A percentile compares a stretch with the other conserved stretches of the same genome.
Conservation (phyloP, 192 early-diverging fungal species). For the Lobosporangium transversale region DNA sequence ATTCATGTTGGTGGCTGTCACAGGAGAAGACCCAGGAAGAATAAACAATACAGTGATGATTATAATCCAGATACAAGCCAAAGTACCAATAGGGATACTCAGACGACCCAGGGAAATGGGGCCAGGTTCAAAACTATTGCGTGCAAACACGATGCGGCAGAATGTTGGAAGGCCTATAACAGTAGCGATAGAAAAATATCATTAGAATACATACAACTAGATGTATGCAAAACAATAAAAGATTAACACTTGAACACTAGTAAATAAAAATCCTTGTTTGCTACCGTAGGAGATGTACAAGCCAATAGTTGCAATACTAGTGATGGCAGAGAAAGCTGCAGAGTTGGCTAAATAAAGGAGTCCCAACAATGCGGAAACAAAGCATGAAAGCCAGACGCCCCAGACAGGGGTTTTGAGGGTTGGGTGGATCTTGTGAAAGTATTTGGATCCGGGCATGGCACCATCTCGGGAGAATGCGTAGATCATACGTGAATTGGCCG, state of each 20-base stretch:
- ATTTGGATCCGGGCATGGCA: conserved; percentile 55
- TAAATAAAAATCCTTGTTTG: background rate
- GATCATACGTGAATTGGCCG: conserved; percentile 57
- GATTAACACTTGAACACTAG: background rate
- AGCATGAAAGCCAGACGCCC: conserved; percentile 36
- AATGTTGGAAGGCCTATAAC: conserved; percentile 46
- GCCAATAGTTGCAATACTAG: conserved; percentile 58
- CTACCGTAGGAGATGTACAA: conserved; percentile 59
- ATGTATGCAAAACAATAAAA: background rate
- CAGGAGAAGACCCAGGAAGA: conserved; percentile 46
- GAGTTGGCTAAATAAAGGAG: conserved; percentile 50
- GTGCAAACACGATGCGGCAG: conserved; percentile 49
- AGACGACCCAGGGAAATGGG: conserved; percentile 52
- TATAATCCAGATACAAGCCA: conserved; percentile 53
- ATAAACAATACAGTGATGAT: conserved; percentile 57
- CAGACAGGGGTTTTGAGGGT: conserved; percentile 52
- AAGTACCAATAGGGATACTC: conserved; percentile 45
- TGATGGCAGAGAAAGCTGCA: conserved; percentile 57
- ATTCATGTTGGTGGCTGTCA: conserved; percentile 53
- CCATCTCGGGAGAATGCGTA: conserved; percentile 63
- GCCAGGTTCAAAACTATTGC: conserved; percentile 50
- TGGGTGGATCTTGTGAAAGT: conserved; percentile 50
- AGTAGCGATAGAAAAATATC: background rate
- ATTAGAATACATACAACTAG: background rate
- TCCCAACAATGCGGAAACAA: conserved; percentile 52